Base-by-base conservation (phyloP, 306 rosid species). In the Myrica gale region DNA sequence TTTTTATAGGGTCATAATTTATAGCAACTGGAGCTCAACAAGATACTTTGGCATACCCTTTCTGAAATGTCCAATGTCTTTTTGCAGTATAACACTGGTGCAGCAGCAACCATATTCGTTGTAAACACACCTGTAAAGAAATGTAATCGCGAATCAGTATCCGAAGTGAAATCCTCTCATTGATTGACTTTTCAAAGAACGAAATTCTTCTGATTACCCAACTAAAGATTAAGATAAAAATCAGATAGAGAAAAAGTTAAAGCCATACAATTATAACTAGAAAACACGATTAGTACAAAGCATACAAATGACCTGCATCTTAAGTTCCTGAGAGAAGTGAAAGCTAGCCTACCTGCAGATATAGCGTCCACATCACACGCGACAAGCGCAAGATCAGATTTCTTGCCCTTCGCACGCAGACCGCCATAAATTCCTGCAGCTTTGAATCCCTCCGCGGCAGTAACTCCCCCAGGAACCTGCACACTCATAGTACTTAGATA, bases 331-430 rank as follows among this genome's bases (percentile, higher is more conserved):
- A 57, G 20, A 20, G 69, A 72, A 51, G 69, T 66, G 68, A 73
- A 82, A 79, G 54, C 72, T 43, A 57, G 44, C 74, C 26, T 61
- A 92, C 98, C 97, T 17, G 97, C 99, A 71, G 97, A 88, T 16
- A 76, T 80, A 81, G 99, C 99, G 78, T 95, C 97, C 65, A 92
- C 97, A 81, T 95, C 97, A 65, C 97, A 95, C 6, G 92, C 85
- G 73, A 95, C 97, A 79, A 92, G 97, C 6, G 99, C 89, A 41
- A 95, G 97, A 74, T 95, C 99, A 65, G 99, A 97, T 37, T 92
- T 95, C 50, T 87, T 84, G 9, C 96, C 93, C 75, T 62, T 79
- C 55, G 93, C 92, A 1, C 99, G 96, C 75, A 95, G 76, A 13
- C 97, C 99, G 50, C 97, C 99, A 67, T 88, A 90, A 1, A 90